Evolutionary conservation across 179 eudicot species (phyloP), one percentile per base, ranked within the genome.

Genomic region (Beta lomatogona): DNA sequence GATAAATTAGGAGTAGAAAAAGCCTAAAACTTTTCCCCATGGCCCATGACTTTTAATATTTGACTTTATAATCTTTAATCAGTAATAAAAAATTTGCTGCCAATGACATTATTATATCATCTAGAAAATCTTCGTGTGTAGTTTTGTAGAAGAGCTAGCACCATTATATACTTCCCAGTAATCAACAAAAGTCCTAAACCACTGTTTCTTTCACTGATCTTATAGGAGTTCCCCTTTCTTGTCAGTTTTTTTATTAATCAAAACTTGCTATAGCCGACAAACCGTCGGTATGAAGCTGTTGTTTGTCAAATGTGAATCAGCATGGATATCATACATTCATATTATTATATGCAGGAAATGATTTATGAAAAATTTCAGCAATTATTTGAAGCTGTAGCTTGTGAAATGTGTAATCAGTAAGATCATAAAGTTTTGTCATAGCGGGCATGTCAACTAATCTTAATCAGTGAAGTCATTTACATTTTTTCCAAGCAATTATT

Each of bases 231-330:
- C 6, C 22, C 21, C 8, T 16, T 14, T 72, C 12, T 65, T 65
- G 4, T 25, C 13, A 11, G 18, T 36, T 58, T 58, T 58, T 19
- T 12, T 12, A 58, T 5, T 19, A 4, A 55, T 28, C 67, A 69
- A 52, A 58, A 76, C 16, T 59, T 44, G 6, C 6, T 70, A 18
- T 10, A 78, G 71, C 79, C 79, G 79, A 83, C 85, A 79, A 54
- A 69, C 66, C 54, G 86, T 83, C 80, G 83, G 86, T 22, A 67
- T 61, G 48, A 76, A 50, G 52, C 86, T 80, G 71, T 80, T 75
- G 46, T 50, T 75, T 57, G 45, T 68, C 36, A 61, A 60, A 48
- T 4, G 7, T 83, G 60, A 58, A 58, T 75, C 73, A 75, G 70
- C 76, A 79, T 36, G 41, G 36, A n/a, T 69, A 66, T 65, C 70